These are phyloP conservation scores for Leptographium galeiforme DNA, from an alignment of 2,329 filamentous ascomycete species.

Conservation along the genomic window DNA sequence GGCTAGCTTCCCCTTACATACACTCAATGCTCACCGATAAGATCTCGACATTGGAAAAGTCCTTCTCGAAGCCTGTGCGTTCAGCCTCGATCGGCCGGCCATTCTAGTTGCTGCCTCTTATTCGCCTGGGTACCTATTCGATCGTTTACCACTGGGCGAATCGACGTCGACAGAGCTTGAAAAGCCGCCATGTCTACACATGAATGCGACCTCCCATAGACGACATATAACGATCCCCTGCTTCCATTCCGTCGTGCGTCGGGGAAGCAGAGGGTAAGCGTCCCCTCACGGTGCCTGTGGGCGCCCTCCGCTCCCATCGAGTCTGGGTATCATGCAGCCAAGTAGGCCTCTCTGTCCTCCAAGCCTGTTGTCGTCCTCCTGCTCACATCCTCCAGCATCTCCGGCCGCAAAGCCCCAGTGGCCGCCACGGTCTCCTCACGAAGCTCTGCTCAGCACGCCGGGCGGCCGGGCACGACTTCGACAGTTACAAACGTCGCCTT, in stretches of 20 bases:
- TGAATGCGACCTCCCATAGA: neutral
- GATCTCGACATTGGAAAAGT: too few relatives aligned
- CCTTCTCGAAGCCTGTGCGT: too few relatives aligned
- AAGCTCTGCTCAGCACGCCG: conserved; percentile 55
- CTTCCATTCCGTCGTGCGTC: too few relatives aligned
- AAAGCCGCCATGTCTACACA: neutral
- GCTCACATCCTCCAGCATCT: conserved; percentile 6
- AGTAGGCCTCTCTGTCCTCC: conserved; percentile 1
- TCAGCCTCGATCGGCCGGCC: too few relatives aligned
- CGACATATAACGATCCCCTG: too few relatives aligned
- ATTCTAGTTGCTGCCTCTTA: too few relatives aligned
- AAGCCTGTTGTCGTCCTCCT: neutral
- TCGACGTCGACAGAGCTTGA: too few relatives aligned
- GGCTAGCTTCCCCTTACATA: too few relatives aligned
- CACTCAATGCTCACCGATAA: too few relatives aligned
- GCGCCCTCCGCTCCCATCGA: neutral
- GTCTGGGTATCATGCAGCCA: conserved; percentile 4
- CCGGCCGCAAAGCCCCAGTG: conserved; percentile 33
- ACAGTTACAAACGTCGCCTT: conserved; percentile 53
- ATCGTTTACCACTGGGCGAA: too few relatives aligned
- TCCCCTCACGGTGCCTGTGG: neutral
- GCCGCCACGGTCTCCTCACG: conserved; percentile 54
- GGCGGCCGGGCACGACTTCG: conserved; percentile 65
- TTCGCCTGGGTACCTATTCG: too few relatives aligned
- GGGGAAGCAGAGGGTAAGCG: too few relatives aligned